Conservation (phyloP, 2,329 filamentous ascomycete genomes). For the Sporothrix dimorphospora region DNA sequence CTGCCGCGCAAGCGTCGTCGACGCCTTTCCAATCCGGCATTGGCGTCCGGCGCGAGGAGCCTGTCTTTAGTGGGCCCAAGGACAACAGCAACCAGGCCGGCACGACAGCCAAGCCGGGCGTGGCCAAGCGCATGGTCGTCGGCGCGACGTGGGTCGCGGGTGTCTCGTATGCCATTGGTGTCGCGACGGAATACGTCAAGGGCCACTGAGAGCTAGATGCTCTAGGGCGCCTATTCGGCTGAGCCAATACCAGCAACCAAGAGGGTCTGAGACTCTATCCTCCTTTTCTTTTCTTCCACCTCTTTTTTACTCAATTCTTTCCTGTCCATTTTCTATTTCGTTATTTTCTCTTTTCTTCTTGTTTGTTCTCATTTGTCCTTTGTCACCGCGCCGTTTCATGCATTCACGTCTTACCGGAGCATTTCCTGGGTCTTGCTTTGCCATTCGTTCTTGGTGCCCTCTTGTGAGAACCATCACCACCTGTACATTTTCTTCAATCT, state of each 20-base stretch:
- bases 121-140: slow-evolving; percentile 54
- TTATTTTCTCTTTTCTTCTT: slow-evolving; percentile 21
- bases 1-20: slow-evolving; percentile 3
- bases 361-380: slow-evolving; percentile 17
- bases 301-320: background rate
- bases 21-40: slow-evolving; percentile 47
- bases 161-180: slow-evolving; percentile 60
- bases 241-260: background rate
- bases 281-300: slow-evolving; percentile 30
- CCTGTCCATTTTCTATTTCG: background rate
- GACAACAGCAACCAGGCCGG: slow-evolving; percentile 13
- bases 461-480: background rate
- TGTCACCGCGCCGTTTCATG: background rate
- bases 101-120: slow-evolving; percentile 28
- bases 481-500: background rate
- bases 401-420: background rate
- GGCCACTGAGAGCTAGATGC: slow-evolving; percentile 37
- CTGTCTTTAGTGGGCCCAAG: slow-evolving; percentile 50
- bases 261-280: background rate
- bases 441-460: background rate
- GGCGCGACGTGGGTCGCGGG: slow-evolving; percentile 60
- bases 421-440: slow-evolving; percentile 8
- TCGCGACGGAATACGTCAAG: slow-evolving; percentile 61
- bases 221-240: background rate
- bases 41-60: slow-evolving; percentile 51